Conservation (phyloP, 164 flowering plant species). For the Magnolia sinica region DNA sequence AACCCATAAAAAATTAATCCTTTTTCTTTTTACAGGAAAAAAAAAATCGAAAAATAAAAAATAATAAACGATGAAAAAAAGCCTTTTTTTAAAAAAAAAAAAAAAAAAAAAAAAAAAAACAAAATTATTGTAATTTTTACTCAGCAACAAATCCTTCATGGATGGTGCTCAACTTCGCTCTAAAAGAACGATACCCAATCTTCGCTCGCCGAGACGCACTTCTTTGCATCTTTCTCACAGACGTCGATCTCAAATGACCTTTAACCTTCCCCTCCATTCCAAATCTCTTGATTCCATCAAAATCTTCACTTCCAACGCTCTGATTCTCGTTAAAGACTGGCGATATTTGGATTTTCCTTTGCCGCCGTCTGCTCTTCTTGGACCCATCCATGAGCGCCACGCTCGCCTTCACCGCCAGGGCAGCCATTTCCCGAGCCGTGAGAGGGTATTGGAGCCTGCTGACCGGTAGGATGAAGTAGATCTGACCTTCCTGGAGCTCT, state of each 20-base stretch:
- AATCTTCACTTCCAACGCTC: not conserved
- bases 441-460: slow-evolving; percentile 32
- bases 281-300: not conserved
- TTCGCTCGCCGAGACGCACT: slow-evolving; percentile 43
- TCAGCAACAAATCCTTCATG: slow-evolving; percentile 38
- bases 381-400: slow-evolving; percentile 19
- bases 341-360: slow-evolving; percentile 6
- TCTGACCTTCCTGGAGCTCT: slow-evolving; percentile 32
- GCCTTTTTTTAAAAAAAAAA: too few relatives aligned
- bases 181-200: slow-evolving; percentile 46
- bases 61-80: too few relatives aligned
- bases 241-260: slow-evolving; percentile 22
- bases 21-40: not conserved
- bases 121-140: not conserved
- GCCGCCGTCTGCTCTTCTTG: not conserved
- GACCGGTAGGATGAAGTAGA: slow-evolving; percentile 48
- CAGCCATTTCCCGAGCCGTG: slow-evolving; percentile 58
- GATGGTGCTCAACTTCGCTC: slow-evolving; percentile 46
- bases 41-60: not conserved
- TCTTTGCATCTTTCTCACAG: slow-evolving; percentile 40
- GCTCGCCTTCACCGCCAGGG: slow-evolving; percentile 60
- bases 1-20: not conserved
- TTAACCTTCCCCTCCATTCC: not conserved
- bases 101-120: too few relatives aligned
- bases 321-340: slow-evolving; percentile 11